Conservation (phyloP, 176 grass and related monocot species). For the Carex kokanica region DNA sequence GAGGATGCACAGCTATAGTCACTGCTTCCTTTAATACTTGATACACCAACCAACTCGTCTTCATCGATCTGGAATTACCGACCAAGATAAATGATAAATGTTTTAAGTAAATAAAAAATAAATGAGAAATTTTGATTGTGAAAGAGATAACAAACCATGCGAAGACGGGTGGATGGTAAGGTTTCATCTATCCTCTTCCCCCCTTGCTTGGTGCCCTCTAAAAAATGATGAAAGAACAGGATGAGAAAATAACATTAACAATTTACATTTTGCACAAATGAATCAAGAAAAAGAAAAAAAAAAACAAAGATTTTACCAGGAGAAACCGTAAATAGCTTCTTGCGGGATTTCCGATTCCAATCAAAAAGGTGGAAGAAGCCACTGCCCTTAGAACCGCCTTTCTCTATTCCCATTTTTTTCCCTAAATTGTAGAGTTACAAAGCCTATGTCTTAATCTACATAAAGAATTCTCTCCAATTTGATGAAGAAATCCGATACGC, state of each 20-base stretch:
- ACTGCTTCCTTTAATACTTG: slow-evolving; percentile 60
- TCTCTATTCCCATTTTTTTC: slow-evolving; percentile 49
- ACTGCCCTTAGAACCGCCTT: slow-evolving; percentile 42
- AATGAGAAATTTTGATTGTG: background rate
- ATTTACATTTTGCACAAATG: background rate
- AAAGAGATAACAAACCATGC: slow-evolving; percentile 46
- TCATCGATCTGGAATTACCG: slow-evolving; percentile 49
- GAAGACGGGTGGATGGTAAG: slow-evolving; percentile 43
- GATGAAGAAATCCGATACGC: background rate
- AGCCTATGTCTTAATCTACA: slow-evolving; percentile 9
- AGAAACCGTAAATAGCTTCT: slow-evolving; percentile 77
- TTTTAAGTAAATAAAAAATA: background rate
- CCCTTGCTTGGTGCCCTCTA: slow-evolving; percentile 65
- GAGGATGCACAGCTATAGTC: slow-evolving; percentile 74
- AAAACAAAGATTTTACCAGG: slow-evolving; percentile 45
- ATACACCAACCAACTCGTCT: slow-evolving; percentile 42
- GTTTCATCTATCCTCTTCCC: slow-evolving; percentile 53
- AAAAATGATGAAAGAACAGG: slow-evolving; percentile 8
- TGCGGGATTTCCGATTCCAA: slow-evolving; percentile 77
- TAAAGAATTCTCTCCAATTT: slow-evolving; percentile 14
- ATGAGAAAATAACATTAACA: background rate
- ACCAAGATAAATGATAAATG: background rate
- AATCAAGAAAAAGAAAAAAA: background rate
- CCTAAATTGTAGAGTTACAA: background rate
- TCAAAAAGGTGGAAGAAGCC: slow-evolving; percentile 80